Conservation (phyloP, 192 early-diverging fungal species). For the Funneliformis mosseae region DNA sequence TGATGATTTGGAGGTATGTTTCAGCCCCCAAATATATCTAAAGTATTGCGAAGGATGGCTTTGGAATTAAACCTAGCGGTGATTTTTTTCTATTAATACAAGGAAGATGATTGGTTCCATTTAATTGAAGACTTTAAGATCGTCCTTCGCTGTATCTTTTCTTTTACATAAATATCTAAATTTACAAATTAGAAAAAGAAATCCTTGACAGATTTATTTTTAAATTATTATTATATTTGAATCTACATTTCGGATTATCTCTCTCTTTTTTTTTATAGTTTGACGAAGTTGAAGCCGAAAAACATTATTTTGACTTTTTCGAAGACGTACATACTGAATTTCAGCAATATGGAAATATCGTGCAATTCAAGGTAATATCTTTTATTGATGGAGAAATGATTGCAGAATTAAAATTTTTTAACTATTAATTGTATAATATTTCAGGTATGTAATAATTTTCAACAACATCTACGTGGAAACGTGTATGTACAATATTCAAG, state of each 20-base stretch:
- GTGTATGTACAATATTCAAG: slow-evolving; percentile 51
- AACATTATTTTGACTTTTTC: slow-evolving; percentile 49
- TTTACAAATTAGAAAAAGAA: background rate
- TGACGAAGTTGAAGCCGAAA: slow-evolving; percentile 41
- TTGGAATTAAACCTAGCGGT: background rate
- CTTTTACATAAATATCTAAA: background rate
- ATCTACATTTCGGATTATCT: slow-evolving; percentile 1
- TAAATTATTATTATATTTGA: background rate
- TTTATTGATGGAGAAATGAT: background rate
- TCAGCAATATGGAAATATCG: slow-evolving; percentile 38
- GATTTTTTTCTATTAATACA: background rate
- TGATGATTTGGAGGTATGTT: slow-evolving; percentile 39
- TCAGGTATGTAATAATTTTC: slow-evolving; percentile 47
- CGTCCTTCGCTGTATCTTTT: background rate
- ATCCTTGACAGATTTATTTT: slow-evolving; percentile 4
- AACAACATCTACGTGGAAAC: slow-evolving; percentile 47
- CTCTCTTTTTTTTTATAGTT: slow-evolving; percentile 30
- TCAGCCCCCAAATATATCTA: background rate
- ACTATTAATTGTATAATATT: background rate
- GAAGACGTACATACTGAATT: slow-evolving; percentile 48
- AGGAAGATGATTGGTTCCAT: background rate
- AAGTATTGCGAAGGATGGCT: background rate
- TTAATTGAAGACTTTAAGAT: background rate
- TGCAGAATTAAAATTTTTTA: no score
- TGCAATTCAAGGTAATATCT: slow-evolving; percentile 46